Percentiles rank a stretch among this genome's conserved stretches.
Conservation (phyloP, 192 early-diverging fungal genomes). For the Rhizoclosmatium sp. region DNA sequence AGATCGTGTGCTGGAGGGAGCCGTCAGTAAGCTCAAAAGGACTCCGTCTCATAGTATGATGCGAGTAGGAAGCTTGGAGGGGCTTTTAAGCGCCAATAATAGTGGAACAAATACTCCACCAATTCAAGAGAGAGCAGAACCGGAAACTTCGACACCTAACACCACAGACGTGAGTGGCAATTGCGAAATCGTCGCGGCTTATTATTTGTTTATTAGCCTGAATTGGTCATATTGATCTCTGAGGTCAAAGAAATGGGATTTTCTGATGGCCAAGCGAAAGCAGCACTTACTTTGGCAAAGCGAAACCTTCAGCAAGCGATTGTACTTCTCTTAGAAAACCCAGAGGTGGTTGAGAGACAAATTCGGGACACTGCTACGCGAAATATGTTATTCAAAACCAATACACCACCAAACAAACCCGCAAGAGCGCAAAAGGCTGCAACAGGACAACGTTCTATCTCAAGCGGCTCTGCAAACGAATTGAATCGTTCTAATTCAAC, state of each 20-base stretch:
- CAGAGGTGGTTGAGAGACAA: slow-evolving; percentile 57
- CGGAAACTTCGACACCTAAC: neutral
- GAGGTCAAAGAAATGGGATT: slow-evolving; percentile 79
- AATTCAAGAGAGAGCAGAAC: neutral
- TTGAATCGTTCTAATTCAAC: neutral
- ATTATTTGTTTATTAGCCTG: neutral
- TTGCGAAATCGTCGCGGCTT: neutral
- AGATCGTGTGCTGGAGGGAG: slow-evolving; percentile 23
- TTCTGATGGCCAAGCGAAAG: slow-evolving; percentile 61
- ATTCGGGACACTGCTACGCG: slow-evolving; percentile 38
- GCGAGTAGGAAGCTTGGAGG: slow-evolving; percentile 21
- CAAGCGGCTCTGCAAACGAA: neutral
- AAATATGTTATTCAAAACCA: slow-evolving; percentile 1
- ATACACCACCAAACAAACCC: neutral
- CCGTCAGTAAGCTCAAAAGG: slow-evolving; percentile 16
- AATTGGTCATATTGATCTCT: slow-evolving; percentile 47
- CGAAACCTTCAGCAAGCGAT: slow-evolving; percentile 67
- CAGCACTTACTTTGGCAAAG: slow-evolving; percentile 64
- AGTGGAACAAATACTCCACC: slow-evolving; percentile 8
- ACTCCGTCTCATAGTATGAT: slow-evolving; percentile 13
- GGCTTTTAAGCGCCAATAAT: slow-evolving; percentile 1
- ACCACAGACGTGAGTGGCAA: neutral
- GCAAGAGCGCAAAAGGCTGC: too few relatives aligned
- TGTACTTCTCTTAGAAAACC: slow-evolving; percentile 65
- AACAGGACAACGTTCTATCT: neutral